Conservation (phyloP, 1,284 basidiomycete species). For the Pseudozyma sp. region DNA sequence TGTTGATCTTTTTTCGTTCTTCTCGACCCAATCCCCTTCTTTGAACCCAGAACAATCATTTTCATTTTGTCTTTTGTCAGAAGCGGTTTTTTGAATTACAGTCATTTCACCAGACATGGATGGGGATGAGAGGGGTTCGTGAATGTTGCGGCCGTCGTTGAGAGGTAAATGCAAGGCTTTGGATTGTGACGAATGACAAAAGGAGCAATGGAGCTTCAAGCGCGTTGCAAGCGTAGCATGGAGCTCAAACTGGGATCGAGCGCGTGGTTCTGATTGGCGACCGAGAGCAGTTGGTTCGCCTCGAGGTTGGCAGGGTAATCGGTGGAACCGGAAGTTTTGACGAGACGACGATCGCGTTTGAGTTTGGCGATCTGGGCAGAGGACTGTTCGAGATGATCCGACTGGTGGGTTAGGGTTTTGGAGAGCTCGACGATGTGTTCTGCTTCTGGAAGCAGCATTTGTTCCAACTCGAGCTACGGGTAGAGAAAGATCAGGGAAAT, state of each 20-base stretch:
- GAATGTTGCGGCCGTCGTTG: no score
- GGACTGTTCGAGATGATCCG: conserved; percentile 14
- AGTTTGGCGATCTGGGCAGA: conserved; percentile 15
- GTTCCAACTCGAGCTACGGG: conserved; percentile 33
- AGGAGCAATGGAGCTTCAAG: not conserved
- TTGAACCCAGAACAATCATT: conserved; percentile 8
- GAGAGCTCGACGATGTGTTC: conserved; percentile 46
- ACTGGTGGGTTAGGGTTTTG: conserved; percentile 33
- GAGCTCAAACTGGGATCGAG: conserved; percentile 18
- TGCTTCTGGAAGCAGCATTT: conserved; percentile 45
- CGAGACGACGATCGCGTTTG: conserved; percentile 26
- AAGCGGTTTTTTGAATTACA: not conserved
- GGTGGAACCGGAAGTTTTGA: conserved; percentile 15
- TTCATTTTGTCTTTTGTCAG: not conserved
- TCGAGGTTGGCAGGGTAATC: conserved; percentile 37
- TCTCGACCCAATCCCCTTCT: not conserved
- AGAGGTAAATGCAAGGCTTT: no score
- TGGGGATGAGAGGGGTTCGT: no score
- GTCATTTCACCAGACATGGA: not conserved
- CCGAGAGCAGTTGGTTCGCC: conserved; percentile 16
- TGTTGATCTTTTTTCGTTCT: not conserved
- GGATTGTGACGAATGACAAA: no score
- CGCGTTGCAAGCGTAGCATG: conserved; percentile 8
- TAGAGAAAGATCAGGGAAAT: not conserved
- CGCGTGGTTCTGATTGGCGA: conserved; percentile 10